A percentile compares a stretch with the other conserved stretches of the same genome.
These are phyloP conservation scores for Debaryomycetaceae sp. DNA, from an alignment of 1,139 yeast species.

Conservation along the genomic window DNA sequence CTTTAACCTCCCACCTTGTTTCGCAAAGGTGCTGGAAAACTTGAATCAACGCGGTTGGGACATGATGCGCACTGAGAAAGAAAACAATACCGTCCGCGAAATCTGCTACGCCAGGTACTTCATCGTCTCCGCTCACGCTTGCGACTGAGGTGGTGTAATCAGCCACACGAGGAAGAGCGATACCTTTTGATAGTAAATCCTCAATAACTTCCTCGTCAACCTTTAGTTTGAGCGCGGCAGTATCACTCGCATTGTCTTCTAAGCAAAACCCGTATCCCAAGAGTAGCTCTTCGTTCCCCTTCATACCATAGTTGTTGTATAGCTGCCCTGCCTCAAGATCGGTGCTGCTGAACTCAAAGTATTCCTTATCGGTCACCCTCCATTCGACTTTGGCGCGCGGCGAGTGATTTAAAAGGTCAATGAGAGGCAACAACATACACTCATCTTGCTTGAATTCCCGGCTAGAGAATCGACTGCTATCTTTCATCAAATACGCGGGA, in stretches of 20 bases:
- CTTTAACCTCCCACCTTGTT: conserved; percentile 27
- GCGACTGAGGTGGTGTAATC: conserved; percentile 38
- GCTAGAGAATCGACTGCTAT: conserved; percentile 8
- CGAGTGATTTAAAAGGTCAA: conserved; percentile 70
- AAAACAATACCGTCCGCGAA: conserved; percentile 31
- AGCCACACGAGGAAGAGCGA: conserved; percentile 33
- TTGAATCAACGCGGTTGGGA: conserved; percentile 38
- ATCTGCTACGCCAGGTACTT: conserved; percentile 2
- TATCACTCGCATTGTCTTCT: conserved; percentile 50
- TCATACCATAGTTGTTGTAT: conserved; percentile 76
- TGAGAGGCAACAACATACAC: conserved; percentile 66
- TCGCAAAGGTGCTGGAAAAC: conserved; percentile 44
- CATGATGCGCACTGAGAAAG: conserved; percentile 22
- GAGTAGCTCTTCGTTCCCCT: conserved; percentile 68
- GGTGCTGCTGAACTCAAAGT: conserved; percentile 19
- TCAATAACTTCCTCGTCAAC: conserved; percentile 27
- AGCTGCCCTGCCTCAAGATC: conserved; percentile 37
- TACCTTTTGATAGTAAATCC: conserved; percentile 26
- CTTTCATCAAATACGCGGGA: conserved; percentile 43
- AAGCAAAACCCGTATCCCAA: conserved; percentile 63
- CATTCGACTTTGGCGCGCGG: conserved; percentile 57
- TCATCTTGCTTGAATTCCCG: conserved; percentile 22
- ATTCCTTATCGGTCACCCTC: conserved; percentile 23
- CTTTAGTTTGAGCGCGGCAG: conserved; percentile 46
- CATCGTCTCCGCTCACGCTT: neutral